These are phyloP conservation scores for Calonectria pteridis DNA, from an alignment of 2,329 filamentous ascomycete species.

Conservation along the genomic window DNA sequence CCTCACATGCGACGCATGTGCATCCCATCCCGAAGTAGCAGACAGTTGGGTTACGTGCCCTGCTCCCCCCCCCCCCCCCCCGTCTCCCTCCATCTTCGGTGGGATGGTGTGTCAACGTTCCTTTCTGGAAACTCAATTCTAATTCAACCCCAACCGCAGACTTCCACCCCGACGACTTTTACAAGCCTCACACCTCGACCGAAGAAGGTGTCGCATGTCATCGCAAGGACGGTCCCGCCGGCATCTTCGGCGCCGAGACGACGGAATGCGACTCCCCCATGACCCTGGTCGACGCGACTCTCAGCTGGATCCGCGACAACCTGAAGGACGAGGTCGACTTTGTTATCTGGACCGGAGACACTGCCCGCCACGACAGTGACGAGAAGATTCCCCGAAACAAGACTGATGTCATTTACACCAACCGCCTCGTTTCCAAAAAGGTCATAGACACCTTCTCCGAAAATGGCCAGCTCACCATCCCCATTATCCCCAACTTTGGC, in stretches of 20 bases:
- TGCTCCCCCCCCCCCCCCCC: conserved; percentile 1
- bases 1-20: conserved; percentile 6
- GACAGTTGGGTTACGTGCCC: conserved; percentile 24
- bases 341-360: conserved; percentile 93
- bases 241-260: conserved; percentile 85
- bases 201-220: conserved; percentile 81
- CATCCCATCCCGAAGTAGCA: conserved; percentile 8
- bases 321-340: conserved; percentile 87
- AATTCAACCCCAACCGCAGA: conserved; percentile 64
- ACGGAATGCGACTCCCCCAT: conserved; percentile 90
- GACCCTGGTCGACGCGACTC: conserved; percentile 86
- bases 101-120: conserved; percentile 25
- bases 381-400: conserved; percentile 81
- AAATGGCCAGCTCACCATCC: conserved; percentile 73
- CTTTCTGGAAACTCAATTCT: conserved; percentile 30
- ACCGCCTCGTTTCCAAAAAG: conserved; percentile 80
- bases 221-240: conserved; percentile 79
- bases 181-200: conserved; percentile 82
- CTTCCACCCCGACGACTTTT: conserved; percentile 91
- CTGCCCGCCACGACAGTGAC: conserved; percentile 89
- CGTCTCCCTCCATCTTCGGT: not conserved
- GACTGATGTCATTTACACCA: conserved; percentile 82
- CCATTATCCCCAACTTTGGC: conserved; percentile 90
- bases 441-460: conserved; percentile 81
- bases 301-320: conserved; percentile 87